Evolutionary conservation across 306 rosid species (phyloP).

Genomic region (Cotoneaster glaucophyllus): DNA sequence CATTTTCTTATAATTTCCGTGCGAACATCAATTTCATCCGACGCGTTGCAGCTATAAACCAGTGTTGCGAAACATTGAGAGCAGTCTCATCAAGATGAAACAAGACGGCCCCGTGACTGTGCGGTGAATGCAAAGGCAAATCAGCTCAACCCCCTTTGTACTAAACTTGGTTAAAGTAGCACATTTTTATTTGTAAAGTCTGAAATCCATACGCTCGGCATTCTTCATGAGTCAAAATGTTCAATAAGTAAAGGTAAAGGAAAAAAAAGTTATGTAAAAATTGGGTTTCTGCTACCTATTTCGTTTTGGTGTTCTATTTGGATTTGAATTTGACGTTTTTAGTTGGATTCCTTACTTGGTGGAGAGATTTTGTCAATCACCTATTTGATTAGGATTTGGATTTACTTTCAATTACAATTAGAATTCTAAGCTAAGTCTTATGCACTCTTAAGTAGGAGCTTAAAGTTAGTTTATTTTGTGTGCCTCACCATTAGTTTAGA

Average conservation of each 20-base stretch:
- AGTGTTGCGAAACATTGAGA: conserved; percentile 79
- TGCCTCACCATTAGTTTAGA: too few relatives aligned
- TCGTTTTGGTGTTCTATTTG: too few relatives aligned
- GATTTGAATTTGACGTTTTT: too few relatives aligned
- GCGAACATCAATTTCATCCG: conserved; percentile 12
- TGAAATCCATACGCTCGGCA: not conserved
- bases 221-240: not conserved
- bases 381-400: too few relatives aligned
- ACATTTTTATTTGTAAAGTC: conserved; percentile 8
- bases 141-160: not conserved
- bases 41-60: conserved; percentile 66
- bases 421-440: too few relatives aligned
- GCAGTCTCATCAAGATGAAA: conserved; percentile 67
- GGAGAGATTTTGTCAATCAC: too few relatives aligned
- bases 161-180: conserved; percentile 9
- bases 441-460: too few relatives aligned
- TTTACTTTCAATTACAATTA: too few relatives aligned
- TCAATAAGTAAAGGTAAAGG: not conserved
- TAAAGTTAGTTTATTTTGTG: too few relatives aligned
- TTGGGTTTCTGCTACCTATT: too few relatives aligned
- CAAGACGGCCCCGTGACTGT: conserved; percentile 55
- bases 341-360: too few relatives aligned
- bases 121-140: conserved; percentile 21
- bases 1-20: not conserved
- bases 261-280: too few relatives aligned